Evolutionary conservation across 495 filamentous ascomycete species (phyloP).

Genomic region (Geoglossum glabrum): DNA sequence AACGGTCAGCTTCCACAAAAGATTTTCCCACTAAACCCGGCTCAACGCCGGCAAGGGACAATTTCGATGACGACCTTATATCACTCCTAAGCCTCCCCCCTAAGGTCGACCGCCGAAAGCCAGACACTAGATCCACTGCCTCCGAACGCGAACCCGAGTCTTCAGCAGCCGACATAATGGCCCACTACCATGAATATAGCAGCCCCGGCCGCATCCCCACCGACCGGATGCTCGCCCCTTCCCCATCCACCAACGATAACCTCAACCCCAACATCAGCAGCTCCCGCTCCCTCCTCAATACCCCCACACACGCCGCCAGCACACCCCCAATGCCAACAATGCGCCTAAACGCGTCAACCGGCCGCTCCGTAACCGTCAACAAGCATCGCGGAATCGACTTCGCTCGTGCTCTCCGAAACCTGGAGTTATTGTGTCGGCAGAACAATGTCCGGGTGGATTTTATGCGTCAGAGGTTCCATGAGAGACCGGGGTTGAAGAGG

Average conservation of each 20-base stretch:
- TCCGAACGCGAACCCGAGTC: neutral
- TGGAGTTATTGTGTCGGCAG: conserved; percentile 25
- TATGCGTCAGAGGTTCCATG: conserved; percentile 39
- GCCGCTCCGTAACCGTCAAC: conserved; percentile 35
- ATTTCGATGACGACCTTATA: neutral
- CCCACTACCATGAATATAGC: neutral
- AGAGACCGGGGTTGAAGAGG: conserved; percentile 50
- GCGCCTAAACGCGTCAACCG: conserved; percentile 20
- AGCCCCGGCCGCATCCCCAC: neutral
- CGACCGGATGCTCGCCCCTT: conserved; percentile 3
- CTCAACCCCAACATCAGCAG: neutral
- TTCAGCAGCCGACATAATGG: neutral
- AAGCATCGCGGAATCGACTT: conserved; percentile 26
- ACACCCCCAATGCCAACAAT: conserved; percentile 11
- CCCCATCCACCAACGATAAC: neutral
- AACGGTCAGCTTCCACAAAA: too few species aligned
- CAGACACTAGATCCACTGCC: neutral
- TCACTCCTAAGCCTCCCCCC: neutral
- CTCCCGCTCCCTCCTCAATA: conserved; percentile 2
- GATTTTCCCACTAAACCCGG: neutral
- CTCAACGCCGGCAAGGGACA: neutral
- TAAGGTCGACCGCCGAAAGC: neutral
- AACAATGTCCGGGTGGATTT: conserved; percentile 35
- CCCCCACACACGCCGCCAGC: neutral
- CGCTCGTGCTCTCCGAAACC: conserved; percentile 27